These are phyloP conservation scores for Mucor lusitanicus DNA, from an alignment of 371 early-diverging fungal genomes.

Conservation along the genomic window DNA sequence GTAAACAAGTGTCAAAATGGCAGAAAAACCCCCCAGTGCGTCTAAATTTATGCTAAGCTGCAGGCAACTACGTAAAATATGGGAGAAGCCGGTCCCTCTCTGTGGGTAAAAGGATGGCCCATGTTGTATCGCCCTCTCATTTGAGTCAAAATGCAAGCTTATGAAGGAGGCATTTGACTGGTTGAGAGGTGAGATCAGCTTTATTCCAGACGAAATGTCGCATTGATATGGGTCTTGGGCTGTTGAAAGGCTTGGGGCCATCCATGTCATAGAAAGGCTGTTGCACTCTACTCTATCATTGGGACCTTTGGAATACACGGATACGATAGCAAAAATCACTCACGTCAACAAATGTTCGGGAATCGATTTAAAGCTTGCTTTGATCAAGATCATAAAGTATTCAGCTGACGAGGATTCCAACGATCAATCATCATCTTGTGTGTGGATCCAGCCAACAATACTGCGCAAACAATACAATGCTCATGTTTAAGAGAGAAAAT, in stretches of 20 bases:
- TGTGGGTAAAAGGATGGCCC: neutral
- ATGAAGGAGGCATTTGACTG: neutral
- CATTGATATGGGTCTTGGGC: neutral
- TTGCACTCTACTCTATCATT: constrained; percentile 84
- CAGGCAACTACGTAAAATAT: neutral
- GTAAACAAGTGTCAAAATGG: neutral
- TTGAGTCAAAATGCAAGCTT: neutral
- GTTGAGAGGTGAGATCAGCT: neutral
- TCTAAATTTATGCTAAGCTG: neutral
- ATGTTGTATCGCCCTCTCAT: neutral
- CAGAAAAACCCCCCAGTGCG: neutral
- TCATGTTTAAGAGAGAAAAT: constrained; percentile 39
- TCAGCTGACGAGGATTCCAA: too few species aligned
- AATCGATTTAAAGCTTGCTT: constrained; percentile 79
- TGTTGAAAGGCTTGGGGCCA: constrained; percentile 78
- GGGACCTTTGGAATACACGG: constrained; percentile 21
- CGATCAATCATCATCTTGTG: too few species aligned
- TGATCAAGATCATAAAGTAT: too few species aligned
- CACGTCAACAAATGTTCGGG: constrained; percentile 87
- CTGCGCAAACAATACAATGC: constrained; percentile 91
- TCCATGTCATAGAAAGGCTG: constrained; percentile 84
- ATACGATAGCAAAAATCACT: constrained; percentile 81
- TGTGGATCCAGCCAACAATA: too few species aligned
- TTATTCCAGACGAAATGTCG: constrained; percentile 60
- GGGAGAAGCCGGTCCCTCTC: constrained; percentile 2